Percentiles rank a stretch among this genome's conserved stretches.
phyloP scores from a whole-genome alignment of 345 rosid species.

The Camelina sativa region DNA sequence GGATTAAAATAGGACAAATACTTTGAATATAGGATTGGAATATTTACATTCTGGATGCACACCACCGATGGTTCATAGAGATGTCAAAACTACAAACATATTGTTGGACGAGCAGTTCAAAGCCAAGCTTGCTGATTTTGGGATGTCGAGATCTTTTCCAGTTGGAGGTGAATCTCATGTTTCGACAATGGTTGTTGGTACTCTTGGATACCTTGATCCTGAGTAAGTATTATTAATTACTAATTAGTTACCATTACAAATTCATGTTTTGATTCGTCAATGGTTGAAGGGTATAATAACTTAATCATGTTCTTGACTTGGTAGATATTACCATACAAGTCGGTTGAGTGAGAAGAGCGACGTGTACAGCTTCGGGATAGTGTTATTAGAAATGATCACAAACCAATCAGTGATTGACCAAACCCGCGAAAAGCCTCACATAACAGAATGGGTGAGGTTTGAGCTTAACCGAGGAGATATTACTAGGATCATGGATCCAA shows the following conservation, averaged over 20 bases:
- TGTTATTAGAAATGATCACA: slow-evolving; percentile 42
- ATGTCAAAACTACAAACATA: slow-evolving; percentile 55
- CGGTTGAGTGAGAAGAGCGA: slow-evolving; percentile 31
- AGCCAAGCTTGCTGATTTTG: slow-evolving; percentile 57
- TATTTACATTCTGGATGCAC: slow-evolving; percentile 55
- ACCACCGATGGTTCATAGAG: slow-evolving; percentile 19
- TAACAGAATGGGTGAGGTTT: slow-evolving; percentile 25
- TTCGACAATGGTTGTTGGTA: slow-evolving; percentile 22
- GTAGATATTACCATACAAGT: slow-evolving; percentile 22
- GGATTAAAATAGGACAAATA: too few relatives aligned
- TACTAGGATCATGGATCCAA: slow-evolving; percentile 33
- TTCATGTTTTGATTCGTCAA: not conserved
- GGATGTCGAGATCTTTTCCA: slow-evolving; percentile 45
- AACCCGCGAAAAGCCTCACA: not conserved
- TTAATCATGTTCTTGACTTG: slow-evolving; percentile 4
- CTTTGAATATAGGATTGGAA: slow-evolving; percentile 26
- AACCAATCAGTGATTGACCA: slow-evolving; percentile 36
- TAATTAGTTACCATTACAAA: not conserved
- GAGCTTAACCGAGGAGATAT: slow-evolving; percentile 19
- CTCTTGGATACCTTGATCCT: slow-evolving; percentile 55
- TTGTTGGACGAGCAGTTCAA: slow-evolving; percentile 47
- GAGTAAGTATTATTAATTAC: slow-evolving; percentile 44
- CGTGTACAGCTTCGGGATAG: slow-evolving; percentile 35
- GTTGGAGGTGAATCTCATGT: slow-evolving; percentile 31
- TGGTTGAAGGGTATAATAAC: not conserved